Evolutionary conservation across 1,139 yeast species (phyloP).

Genomic region (Geotrichum carabidarum): DNA sequence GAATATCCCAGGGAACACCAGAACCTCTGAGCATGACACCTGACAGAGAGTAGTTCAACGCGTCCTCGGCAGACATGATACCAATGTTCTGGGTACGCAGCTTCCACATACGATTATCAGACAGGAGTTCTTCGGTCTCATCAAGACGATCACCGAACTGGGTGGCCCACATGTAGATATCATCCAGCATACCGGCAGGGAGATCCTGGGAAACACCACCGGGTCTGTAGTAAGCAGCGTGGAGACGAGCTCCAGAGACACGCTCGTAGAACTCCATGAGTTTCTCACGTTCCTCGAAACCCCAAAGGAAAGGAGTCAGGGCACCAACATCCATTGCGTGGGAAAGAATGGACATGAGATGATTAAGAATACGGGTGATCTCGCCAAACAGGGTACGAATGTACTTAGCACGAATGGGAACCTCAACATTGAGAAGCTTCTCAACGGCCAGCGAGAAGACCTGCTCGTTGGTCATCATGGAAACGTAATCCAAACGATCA

Average conservation of each 20-base stretch:
- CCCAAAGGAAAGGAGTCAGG: conserved; percentile 89
- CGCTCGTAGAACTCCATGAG: conserved; percentile 91
- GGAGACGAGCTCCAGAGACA: conserved; percentile 86
- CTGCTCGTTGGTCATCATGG: conserved; percentile 91
- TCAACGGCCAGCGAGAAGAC: conserved; percentile 82
- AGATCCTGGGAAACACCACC: conserved; percentile 90
- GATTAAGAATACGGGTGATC: conserved; percentile 78
- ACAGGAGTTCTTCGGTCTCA: conserved; percentile 82
- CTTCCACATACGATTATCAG: conserved; percentile 92
- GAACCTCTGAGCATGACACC: conserved; percentile 92
- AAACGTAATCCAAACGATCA: conserved; percentile 82
- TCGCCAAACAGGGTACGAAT: conserved; percentile 84
- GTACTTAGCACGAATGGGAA: conserved; percentile 79
- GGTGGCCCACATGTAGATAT: conserved; percentile 93
- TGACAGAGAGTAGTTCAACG: conserved; percentile 70
- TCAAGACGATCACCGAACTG: conserved; percentile 91
- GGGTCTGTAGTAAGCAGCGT: conserved; percentile 83
- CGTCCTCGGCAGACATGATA: conserved; percentile 78
- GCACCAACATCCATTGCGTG: conserved; percentile 97
- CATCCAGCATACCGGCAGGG: conserved; percentile 82
- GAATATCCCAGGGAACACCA: conserved; percentile 80
- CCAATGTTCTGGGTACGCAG: conserved; percentile 82
- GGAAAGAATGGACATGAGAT: conserved; percentile 78
- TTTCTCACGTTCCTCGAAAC: conserved; percentile 89
- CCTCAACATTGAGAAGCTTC: conserved; percentile 77